phyloP scores from a whole-genome alignment of 192 early-diverging fungal genomes.

The Coemansia interrupta region DNA sequence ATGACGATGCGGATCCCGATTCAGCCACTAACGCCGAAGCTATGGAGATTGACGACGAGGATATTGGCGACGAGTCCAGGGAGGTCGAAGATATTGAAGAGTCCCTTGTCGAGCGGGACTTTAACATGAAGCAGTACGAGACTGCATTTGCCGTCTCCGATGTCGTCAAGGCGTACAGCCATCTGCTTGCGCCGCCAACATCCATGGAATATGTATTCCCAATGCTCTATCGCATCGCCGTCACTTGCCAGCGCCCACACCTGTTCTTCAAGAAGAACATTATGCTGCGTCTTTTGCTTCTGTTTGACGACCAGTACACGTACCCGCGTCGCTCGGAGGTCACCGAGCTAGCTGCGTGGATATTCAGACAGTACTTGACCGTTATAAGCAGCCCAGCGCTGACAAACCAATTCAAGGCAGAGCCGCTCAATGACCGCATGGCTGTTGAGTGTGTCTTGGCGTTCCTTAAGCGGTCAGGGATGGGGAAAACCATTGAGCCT shows the following conservation, averaged over 20 bases:
- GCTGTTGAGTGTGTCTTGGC: constrained; percentile 36
- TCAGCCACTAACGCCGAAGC: neutral
- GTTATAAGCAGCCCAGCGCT: constrained; percentile 32
- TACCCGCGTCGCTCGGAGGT: constrained; percentile 27
- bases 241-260: constrained; percentile 25
- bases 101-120: constrained; percentile 24
- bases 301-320: constrained; percentile 32
- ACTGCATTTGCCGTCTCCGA: constrained; percentile 35
- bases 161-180: constrained; percentile 34
- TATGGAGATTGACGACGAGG: neutral
- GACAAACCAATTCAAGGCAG: constrained; percentile 27
- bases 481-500: constrained; percentile 24
- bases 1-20: constrained; percentile 13
- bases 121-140: constrained; percentile 30
- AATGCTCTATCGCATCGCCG: constrained; percentile 41
- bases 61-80: constrained; percentile 8
- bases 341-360: constrained; percentile 40
- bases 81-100: constrained; percentile 10
- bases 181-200: constrained; percentile 31
- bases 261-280: constrained; percentile 36
- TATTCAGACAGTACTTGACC: constrained; percentile 44
- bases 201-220: constrained; percentile 37
- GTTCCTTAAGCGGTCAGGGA: constrained; percentile 22
- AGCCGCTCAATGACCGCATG: constrained; percentile 27
- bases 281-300: constrained; percentile 26